Evolutionary conservation across 202 grass and related monocot species (phyloP).

Genomic region (Dendrocalamus latiflorus): DNA sequence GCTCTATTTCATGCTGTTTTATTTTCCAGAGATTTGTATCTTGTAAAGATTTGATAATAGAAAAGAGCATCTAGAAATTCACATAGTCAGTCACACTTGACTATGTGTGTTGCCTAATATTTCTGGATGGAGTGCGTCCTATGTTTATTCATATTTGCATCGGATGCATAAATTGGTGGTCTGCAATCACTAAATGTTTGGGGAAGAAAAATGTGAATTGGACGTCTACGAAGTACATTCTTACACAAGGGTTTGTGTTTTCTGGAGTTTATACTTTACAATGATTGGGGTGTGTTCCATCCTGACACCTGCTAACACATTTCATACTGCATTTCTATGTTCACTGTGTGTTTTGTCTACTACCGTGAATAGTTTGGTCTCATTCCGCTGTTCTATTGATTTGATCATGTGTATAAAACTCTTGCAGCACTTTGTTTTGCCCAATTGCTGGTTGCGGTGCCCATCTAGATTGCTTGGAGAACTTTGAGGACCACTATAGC

Average conservation of each 20-base stretch:
- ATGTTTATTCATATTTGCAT: background rate
- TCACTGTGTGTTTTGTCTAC: no score
- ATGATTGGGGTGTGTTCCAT: background rate
- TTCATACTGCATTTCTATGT: no score
- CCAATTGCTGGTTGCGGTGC: conserved; percentile 78
- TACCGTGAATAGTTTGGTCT: background rate
- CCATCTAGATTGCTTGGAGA: conserved; percentile 61
- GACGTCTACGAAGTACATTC: background rate
- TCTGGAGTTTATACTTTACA: background rate
- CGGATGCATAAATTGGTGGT: background rate
- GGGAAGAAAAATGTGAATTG: no score
- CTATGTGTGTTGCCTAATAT: background rate
- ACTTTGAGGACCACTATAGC: conserved; percentile 89
- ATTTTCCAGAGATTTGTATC: background rate
- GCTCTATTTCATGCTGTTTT: background rate
- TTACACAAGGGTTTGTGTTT: background rate
- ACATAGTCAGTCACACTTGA: background rate
- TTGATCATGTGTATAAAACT: conserved; percentile 24
- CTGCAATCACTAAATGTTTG: background rate
- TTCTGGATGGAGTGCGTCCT: background rate
- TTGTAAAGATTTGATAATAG: background rate
- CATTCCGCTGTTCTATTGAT: background rate
- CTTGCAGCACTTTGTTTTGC: no score
- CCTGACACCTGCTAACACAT: background rate
- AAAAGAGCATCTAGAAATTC: background rate